Conservation (phyloP, 495 filamentous ascomycete species). For the Friedmanniomyces simplex region DNA sequence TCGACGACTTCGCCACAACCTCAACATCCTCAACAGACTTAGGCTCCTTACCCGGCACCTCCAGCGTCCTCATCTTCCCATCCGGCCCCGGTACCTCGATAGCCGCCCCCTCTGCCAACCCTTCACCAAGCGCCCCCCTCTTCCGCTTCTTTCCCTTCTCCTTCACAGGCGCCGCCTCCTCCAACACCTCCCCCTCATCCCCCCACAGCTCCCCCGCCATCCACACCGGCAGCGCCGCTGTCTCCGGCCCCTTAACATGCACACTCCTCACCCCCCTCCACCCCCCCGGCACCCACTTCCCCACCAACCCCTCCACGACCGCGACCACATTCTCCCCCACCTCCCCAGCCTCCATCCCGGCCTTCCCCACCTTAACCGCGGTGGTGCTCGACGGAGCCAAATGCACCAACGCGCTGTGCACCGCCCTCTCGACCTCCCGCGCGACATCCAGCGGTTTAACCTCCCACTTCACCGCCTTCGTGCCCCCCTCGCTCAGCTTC, state of each 20-base stretch:
- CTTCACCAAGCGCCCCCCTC: slow-evolving; percentile 7
- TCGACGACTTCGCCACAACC: slow-evolving; percentile 31
- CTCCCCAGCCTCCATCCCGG: slow-evolving; percentile 61
- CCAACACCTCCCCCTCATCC: slow-evolving; percentile 66
- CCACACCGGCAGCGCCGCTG: slow-evolving; percentile 82
- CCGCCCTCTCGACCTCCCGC: slow-evolving; percentile 58
- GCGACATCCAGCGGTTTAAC: slow-evolving; percentile 46
- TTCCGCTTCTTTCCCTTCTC: slow-evolving; percentile 55
- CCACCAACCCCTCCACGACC: slow-evolving; percentile 55
- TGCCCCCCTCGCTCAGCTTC: slow-evolving; percentile 46
- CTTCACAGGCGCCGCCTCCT: slow-evolving; percentile 29
- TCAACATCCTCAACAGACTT: slow-evolving; percentile 9
- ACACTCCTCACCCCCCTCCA: slow-evolving; percentile 75
- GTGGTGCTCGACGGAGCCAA: slow-evolving; percentile 44
- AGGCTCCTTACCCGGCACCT: not conserved
- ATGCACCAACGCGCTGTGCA: slow-evolving; percentile 62
- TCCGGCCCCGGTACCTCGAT: slow-evolving; percentile 24
- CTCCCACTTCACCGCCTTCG: slow-evolving; percentile 47
- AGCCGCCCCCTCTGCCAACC: not conserved
- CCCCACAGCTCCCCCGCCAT: slow-evolving; percentile 83
- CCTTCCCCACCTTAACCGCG: slow-evolving; percentile 41
- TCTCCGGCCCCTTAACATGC: slow-evolving; percentile 81
- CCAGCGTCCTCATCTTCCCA: slow-evolving; percentile 25
- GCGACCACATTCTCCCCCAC: slow-evolving; percentile 68
- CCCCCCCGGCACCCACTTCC: slow-evolving; percentile 68